Conservation (phyloP, 2,329 filamentous ascomycete genomes). For the Trichoderma koningii region DNA sequence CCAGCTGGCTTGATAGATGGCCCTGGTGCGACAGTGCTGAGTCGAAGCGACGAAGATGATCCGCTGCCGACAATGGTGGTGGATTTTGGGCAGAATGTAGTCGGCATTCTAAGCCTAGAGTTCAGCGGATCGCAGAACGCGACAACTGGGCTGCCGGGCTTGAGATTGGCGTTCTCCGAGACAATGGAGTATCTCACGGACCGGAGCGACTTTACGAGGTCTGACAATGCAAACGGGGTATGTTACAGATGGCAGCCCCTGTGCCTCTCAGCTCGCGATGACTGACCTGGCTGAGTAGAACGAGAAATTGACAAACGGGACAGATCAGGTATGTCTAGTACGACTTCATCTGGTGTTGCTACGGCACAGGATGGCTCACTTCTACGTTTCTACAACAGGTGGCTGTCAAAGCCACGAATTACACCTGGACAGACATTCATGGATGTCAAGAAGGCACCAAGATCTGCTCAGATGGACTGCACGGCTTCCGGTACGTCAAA, state of each 20-base stretch:
- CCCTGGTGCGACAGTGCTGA: constrained; percentile 6
- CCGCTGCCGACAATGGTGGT: constrained; percentile 42
- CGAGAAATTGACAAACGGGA: constrained; percentile 19
- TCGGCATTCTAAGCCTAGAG: constrained; percentile 45
- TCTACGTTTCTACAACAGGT: background rate
- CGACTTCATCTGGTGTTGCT: background rate
- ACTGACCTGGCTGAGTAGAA: background rate
- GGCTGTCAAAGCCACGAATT: constrained; percentile 46
- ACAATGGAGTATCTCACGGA: constrained; percentile 48
- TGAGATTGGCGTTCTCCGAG: constrained; percentile 54
- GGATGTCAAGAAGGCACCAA: constrained; percentile 47
- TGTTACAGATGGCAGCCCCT: constrained; percentile 39
- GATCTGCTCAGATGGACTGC: constrained; percentile 55
- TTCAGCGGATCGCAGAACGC: constrained; percentile 32
- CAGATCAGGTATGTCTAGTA: constrained; percentile 4
- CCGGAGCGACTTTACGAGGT: constrained; percentile 52
- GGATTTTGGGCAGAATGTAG: constrained; percentile 54
- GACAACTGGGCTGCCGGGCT: constrained; percentile 40
- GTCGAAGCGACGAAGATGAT: background rate
- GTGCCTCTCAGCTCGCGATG: background rate
- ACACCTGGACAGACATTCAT: constrained; percentile 49
- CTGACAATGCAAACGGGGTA: constrained; percentile 41
- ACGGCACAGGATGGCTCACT: background rate
- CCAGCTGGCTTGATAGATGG: constrained; percentile 7
- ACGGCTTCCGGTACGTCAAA: constrained; percentile 56